phyloP scores from a whole-genome alignment of 495 filamentous ascomycete species.

The Tuber aestivum region DNA sequence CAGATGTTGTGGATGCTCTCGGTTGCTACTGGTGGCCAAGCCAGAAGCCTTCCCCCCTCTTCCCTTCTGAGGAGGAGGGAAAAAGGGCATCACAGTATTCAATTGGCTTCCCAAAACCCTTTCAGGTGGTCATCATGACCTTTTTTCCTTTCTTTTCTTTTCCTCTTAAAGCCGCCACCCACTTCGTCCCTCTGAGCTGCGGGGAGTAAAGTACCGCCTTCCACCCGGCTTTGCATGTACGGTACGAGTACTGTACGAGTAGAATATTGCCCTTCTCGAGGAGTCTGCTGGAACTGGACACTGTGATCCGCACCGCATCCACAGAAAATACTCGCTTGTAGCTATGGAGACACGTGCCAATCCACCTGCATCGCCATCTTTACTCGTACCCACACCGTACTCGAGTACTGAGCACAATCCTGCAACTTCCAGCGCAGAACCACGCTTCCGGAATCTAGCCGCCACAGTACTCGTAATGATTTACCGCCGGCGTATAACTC shows the following conservation, averaged over 20 bases:
- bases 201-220: background rate
- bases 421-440: background rate
- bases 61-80: too few species aligned
- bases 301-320: background rate
- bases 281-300: background rate
- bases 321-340: background rate
- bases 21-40: background rate
- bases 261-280: too few species aligned
- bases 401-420: too few species aligned
- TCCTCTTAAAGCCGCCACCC: background rate
- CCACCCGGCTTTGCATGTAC: background rate
- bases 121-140: background rate
- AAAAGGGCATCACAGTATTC: background rate
- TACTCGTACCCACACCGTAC: background rate
- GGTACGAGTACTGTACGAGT: too few species aligned
- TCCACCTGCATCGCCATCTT: background rate
- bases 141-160: background rate
- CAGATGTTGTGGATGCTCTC: slow-evolving; percentile 1
- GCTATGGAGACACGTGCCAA: background rate
- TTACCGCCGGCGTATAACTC: background rate
- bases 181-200: background rate
- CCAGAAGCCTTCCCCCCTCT: too few species aligned
- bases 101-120: background rate
- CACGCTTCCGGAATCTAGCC: background rate
- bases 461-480: background rate